Base-by-base conservation (phyloP, 1,139 yeast species). In the Taiozyma sp. region DNA sequence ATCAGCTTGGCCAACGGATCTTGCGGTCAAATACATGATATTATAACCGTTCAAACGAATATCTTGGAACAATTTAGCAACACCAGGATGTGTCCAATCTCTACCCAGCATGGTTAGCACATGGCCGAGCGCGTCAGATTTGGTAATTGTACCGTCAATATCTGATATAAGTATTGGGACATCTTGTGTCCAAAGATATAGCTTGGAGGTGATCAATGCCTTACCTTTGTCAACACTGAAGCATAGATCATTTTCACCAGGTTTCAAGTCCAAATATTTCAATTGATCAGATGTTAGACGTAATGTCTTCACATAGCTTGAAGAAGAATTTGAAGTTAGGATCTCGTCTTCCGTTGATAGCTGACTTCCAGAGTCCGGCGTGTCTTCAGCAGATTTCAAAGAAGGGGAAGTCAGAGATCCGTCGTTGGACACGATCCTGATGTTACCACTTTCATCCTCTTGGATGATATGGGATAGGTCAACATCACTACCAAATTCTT, bases 81-180 rank as follows among this genome's bases (percentile, higher is more conserved):
- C 99, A 26, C 99, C 99, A 1, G 84, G 80, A 66, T 95, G 99
- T 0, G 99, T 95, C 99, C 99, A 95, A 70, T 95, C 99, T 59
- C 90, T 80, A 3, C 99, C 99, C 46, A 95, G 74, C 80, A 93
- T 83, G 37, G 95, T 91, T 66, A 93, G 73, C 2, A 95, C 95
- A 69, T 95, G 99, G 5, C 99, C 99, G 61, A 95, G 73, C 0
- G 99, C 99, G 71, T 95, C 99, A 0, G 97, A 89, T 67, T 90
- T 90, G 29, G 99, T 95, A 58, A 95, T 95, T 1, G 99, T 95
- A 19, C 99, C 99, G 68, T 95, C 99, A 54, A 95, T 93, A 70
- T 95, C 99, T 10, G 97, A 89, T 42, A 93, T 93, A 5, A 95
- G 99, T 48, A 93, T 87, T 1, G 98, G 98, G 0, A 86, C 84